A percentile compares a stretch with the other conserved stretches of the same genome.
Evolutionary conservation across 83 land plant genomes (phyloP).

Genomic region (Diphasiastrum complanatum): DNA sequence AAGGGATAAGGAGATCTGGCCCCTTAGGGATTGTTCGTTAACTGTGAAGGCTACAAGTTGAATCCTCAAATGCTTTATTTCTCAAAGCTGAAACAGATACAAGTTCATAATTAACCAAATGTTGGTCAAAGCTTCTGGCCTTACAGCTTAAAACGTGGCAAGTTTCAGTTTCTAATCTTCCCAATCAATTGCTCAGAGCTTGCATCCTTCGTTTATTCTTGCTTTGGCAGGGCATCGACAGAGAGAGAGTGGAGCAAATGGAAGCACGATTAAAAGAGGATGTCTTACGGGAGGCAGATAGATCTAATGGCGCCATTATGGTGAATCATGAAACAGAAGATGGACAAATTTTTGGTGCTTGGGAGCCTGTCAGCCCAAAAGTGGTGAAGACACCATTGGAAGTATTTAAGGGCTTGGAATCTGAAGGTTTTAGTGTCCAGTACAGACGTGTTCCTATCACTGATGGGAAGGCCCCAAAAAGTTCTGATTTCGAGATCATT

Average conservation of each 20-base stretch:
- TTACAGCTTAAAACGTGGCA: no score
- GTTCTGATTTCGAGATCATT: conserved; percentile 8
- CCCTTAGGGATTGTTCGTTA: no score
- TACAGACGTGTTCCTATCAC: conserved; percentile 5
- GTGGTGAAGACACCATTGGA: conserved; percentile 10
- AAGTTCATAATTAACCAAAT: not conserved
- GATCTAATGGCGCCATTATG: conserved; percentile 9
- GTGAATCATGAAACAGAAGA: conserved; percentile 13
- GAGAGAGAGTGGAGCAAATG: conserved; percentile 14
- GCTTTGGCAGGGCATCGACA: conserved; percentile 3
- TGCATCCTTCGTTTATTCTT: not conserved
- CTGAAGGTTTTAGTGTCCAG: conserved; percentile 4
- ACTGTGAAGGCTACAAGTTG: not conserved
- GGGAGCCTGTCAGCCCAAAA: conserved; percentile 7
- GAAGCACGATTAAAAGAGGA: conserved; percentile 8
- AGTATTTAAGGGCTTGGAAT: not conserved
- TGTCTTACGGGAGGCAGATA: conserved; percentile 3
- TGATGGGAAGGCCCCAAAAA: conserved; percentile 15
- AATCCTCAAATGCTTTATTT: not conserved
- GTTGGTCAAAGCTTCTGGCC: not conserved
- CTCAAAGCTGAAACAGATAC: not conserved
- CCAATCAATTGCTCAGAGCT: no score
- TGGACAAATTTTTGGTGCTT: no score
- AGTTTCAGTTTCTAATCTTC: no score
- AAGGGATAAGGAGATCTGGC: no score